Evolutionary conservation across 2,329 filamentous ascomycete species (phyloP).

Genomic region (Elsinoe ampelina): DNA sequence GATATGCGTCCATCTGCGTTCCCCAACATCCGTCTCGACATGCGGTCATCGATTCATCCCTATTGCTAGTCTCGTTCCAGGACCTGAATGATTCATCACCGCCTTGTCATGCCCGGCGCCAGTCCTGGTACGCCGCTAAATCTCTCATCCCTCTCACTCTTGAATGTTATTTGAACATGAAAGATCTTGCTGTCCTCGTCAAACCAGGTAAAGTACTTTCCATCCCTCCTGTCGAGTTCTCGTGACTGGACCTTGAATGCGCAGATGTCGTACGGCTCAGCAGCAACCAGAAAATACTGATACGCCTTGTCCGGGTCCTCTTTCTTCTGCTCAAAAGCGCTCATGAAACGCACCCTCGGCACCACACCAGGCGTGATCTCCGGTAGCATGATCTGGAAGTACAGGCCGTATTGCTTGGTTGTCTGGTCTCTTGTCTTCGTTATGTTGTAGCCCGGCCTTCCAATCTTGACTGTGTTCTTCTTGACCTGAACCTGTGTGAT

Average conservation of each 20-base stretch:
- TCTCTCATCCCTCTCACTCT: constrained; percentile 93
- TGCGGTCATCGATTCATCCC: not conserved
- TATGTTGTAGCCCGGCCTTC: constrained; percentile 92
- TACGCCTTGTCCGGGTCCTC: constrained; percentile 91
- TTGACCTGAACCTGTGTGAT: constrained; percentile 63
- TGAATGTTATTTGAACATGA: constrained; percentile 95
- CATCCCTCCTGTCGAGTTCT: constrained; percentile 83
- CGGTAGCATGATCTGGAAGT: constrained; percentile 96
- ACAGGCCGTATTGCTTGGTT: constrained; percentile 75
- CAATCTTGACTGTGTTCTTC: constrained; percentile 87
- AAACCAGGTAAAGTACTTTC: constrained; percentile 87
- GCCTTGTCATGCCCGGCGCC: constrained; percentile 16
- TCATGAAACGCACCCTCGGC: constrained; percentile 93
- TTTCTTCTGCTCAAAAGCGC: constrained; percentile 88
- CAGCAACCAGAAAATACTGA: constrained; percentile 90
- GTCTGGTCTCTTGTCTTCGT: constrained; percentile 88
- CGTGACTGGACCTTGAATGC: constrained; percentile 90
- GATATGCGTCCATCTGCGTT: no score
- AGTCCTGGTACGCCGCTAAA: constrained; percentile 60
- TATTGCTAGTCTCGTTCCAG: not conserved
- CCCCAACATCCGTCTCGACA: no score
- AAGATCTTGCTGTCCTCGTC: constrained; percentile 94
- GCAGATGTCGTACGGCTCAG: constrained; percentile 96
- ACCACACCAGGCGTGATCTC: constrained; percentile 68
- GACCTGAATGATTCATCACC: not conserved